A percentile compares a stretch with the other conserved stretches of the same genome.
These are phyloP conservation scores for Cercospora brassicicola DNA, from an alignment of 2,329 filamentous ascomycete genomes.

Conservation along the genomic window DNA sequence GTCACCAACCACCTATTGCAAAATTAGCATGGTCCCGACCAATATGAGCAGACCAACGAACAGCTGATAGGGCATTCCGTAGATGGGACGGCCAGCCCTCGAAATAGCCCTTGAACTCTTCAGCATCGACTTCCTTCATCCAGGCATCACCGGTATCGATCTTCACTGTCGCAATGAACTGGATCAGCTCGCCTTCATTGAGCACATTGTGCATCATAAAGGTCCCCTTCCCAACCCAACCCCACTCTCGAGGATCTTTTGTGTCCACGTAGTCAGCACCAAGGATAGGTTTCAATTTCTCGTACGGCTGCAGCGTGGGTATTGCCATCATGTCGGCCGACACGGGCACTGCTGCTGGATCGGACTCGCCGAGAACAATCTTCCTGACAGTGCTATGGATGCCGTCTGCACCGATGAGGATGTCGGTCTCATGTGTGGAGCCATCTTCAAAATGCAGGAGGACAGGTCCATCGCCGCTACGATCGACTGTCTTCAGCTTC, in stretches of 20 bases:
- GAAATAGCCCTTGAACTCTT: conserved; percentile 12
- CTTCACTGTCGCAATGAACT: conserved; percentile 16
- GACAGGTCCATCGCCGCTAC: conserved; percentile 7
- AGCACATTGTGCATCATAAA: conserved; percentile 23
- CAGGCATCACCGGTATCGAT: conserved; percentile 8
- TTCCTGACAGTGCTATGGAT: conserved; percentile 17
- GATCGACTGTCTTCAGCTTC: conserved; percentile 14
- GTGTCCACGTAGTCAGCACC: conserved; percentile 16
- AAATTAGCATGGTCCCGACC: neutral
- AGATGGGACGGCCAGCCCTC: conserved; percentile 12
- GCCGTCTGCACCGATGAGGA: conserved; percentile 23
- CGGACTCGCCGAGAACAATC: conserved; percentile 16
- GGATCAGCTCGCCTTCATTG: conserved; percentile 16
- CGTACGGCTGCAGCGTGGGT: conserved; percentile 20
- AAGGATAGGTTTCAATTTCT: conserved; percentile 12
- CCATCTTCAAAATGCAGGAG: conserved; percentile 12
- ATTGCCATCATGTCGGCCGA: conserved; percentile 15
- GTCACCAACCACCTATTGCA: conserved; percentile 7
- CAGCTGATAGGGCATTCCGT: conserved; percentile 11
- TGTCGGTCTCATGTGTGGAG: conserved; percentile 6
- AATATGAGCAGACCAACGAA: neutral
- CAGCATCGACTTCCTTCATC: conserved; percentile 15
- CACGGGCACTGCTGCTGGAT: conserved; percentile 17
- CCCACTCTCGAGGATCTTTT: conserved; percentile 17
- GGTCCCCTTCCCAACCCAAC: conserved; percentile 15